phyloP scores from a whole-genome alignment of 2,329 filamentous ascomycete species.

The Tolypocladium guangdongense region DNA sequence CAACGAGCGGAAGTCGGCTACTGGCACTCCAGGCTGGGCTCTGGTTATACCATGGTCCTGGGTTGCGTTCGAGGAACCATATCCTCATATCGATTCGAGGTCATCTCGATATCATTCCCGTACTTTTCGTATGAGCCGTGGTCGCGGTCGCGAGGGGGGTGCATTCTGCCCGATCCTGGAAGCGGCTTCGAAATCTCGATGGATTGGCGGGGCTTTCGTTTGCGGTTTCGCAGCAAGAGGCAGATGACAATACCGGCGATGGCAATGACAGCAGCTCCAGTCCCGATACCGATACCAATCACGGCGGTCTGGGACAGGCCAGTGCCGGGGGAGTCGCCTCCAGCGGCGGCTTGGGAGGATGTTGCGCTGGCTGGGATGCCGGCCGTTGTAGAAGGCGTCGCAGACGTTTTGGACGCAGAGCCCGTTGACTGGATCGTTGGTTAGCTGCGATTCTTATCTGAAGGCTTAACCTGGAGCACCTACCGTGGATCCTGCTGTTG shows the following conservation, averaged over 20 bases:
- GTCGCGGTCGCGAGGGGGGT: constrained; percentile 18
- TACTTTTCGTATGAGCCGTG: constrained; percentile 26
- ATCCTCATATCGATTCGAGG: constrained; percentile 45
- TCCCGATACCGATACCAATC: constrained; percentile 38
- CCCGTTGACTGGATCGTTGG: not conserved
- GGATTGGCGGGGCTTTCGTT: constrained; percentile 12
- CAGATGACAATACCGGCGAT: constrained; percentile 27
- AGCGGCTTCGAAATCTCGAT: constrained; percentile 42
- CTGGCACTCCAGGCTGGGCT: not conserved
- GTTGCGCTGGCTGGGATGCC: constrained; percentile 4
- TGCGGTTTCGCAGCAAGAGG: constrained; percentile 22
- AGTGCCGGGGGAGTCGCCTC: constrained; percentile 1
- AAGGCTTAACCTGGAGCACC: not conserved
- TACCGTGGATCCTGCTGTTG: not conserved
- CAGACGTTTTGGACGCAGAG: not conserved
- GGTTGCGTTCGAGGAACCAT: constrained; percentile 43
- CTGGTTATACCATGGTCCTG: constrained; percentile 27
- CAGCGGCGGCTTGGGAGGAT: constrained; percentile 1
- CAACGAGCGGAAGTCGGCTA: not conserved
- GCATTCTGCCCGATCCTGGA: constrained; percentile 30
- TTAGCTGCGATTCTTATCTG: not conserved
- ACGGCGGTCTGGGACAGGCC: constrained; percentile 33
- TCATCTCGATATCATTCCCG: constrained; percentile 36
- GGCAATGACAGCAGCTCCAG: constrained; percentile 29
- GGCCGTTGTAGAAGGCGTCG: not conserved